Evolutionary conservation across 1,284 basidiomycete species (phyloP).

Genomic region (Apiotrichum gamsii): DNA sequence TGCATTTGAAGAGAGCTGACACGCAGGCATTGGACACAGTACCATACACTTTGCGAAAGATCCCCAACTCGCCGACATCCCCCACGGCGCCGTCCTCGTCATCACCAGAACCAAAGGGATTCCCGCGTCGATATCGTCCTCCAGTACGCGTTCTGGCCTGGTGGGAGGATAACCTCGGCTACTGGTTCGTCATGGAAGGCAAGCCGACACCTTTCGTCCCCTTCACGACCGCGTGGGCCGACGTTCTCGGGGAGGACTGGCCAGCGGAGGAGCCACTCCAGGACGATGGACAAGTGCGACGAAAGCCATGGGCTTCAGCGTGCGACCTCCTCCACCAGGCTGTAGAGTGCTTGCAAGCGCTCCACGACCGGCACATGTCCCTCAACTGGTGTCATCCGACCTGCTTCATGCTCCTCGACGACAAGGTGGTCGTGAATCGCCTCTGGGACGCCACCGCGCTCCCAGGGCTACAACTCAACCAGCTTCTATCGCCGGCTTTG

Average conservation of each 20-base stretch:
- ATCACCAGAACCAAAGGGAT: neutral
- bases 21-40: too few species aligned
- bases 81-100: neutral
- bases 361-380: slow-evolving; percentile 26
- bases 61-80: neutral
- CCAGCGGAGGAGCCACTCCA: neutral
- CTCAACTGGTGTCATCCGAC: slow-evolving; percentile 29
- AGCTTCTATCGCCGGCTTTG: slow-evolving; percentile 9
- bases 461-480: slow-evolving; percentile 12
- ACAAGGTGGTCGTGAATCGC: slow-evolving; percentile 8
- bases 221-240: slow-evolving; percentile 16
- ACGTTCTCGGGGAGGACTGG: slow-evolving; percentile 9
- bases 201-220: neutral
- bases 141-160: slow-evolving; percentile 20
- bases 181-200: slow-evolving; percentile 23
- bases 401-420: slow-evolving; percentile 18
- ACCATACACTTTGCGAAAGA: neutral
- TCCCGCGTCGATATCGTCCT: slow-evolving; percentile 8
- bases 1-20: too few species aligned
- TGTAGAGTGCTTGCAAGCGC: slow-evolving; percentile 20
- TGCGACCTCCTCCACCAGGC: slow-evolving; percentile 25
- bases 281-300: neutral
- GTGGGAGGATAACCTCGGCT: slow-evolving; percentile 34
- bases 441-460: slow-evolving; percentile 18
- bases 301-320: slow-evolving; percentile 13